Base-by-base conservation (phyloP, 2,329 filamentous ascomycete genomes). In the Fusarium penzigii region DNA sequence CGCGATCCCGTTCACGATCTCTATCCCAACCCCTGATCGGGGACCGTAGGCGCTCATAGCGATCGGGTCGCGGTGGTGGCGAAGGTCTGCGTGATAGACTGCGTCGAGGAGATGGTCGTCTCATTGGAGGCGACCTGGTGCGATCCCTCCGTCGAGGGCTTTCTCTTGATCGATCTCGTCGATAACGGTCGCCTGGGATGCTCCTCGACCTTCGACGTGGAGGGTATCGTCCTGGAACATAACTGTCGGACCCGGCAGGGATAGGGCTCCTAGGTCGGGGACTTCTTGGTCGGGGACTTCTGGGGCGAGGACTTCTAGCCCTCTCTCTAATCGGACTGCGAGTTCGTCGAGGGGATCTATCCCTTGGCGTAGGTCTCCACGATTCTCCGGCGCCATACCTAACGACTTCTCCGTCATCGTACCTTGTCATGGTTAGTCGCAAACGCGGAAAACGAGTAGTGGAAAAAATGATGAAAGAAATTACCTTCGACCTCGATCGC, bases 321-420 rank as follows among this genome's bases (percentile, higher is more conserved):
- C 67, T 62, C 16, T 68, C 66, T 42, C 66, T 55, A 17, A 65
- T 51, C 11, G 69, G 70, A 54, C 70, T 72, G 49, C 69, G 66
- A 17, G 60, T 53, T 52, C 68, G 64, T 42, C 68, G 60, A 14
- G 78, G 77, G 29, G 78, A 80, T 50, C 77, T 73, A 57, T 77
- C 74, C 45, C 77, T 70, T 46, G 82, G 82, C 52, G 80, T 84
- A 11, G 82, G 82, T 53, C 82, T 74, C 74, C 83, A 85, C 38
- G 81, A 84, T 68, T 85, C 82, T 52, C 82, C 82, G 12, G 82
- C 82, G 46, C 82, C 82, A 65, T 84, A 85, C 63, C 82, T 75
- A 57, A 83, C 79, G 48, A 85, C 82, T 70, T 85, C 82, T 42
- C 82, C 82, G 58, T 85, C 82, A 57, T 85, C 81, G 62, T 82